Conservation (phyloP, 495 filamentous ascomycete genomes). For the Mycothermus thermophilus region DNA sequence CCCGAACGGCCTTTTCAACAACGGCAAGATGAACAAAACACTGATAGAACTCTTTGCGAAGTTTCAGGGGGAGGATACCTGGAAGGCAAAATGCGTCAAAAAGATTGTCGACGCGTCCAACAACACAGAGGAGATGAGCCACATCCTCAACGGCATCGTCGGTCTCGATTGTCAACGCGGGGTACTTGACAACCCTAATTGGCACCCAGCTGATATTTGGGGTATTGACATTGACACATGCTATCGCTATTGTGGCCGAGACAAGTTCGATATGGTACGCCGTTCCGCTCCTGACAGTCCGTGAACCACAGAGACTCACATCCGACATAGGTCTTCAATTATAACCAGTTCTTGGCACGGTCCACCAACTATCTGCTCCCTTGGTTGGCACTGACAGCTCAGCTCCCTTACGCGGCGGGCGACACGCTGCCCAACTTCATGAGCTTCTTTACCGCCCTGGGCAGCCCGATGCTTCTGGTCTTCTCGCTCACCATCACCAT, state of each 20-base stretch:
- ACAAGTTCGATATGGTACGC: slow-evolving; percentile 1
- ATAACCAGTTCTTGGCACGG: slow-evolving; percentile 1
- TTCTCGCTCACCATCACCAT: slow-evolving; percentile 4
- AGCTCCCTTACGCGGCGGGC: slow-evolving; percentile 3
- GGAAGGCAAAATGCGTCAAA: neutral
- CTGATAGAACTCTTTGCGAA: neutral
- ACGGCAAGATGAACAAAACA: too few species aligned
- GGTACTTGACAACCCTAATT: neutral
- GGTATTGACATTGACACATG: neutral
- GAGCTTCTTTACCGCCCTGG: slow-evolving; percentile 1
- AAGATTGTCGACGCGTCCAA: neutral
- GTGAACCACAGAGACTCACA: too few species aligned
- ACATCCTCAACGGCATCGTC: neutral
- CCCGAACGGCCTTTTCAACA: too few species aligned
- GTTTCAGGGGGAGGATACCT: neutral
- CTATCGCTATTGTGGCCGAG: slow-evolving; percentile 2
- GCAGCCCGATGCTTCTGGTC: slow-evolving; percentile 1
- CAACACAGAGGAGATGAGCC: neutral
- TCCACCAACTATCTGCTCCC: slow-evolving; percentile 4
- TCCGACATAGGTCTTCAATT: too few species aligned
- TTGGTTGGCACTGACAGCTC: slow-evolving; percentile 5
- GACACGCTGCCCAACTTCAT: neutral
- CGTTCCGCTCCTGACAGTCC: too few species aligned
- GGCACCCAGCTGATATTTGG: slow-evolving; percentile 1
- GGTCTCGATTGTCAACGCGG: neutral